Base-by-base conservation (phyloP, 2,329 filamentous ascomycete genomes). In the Exophiala calicioides region DNA sequence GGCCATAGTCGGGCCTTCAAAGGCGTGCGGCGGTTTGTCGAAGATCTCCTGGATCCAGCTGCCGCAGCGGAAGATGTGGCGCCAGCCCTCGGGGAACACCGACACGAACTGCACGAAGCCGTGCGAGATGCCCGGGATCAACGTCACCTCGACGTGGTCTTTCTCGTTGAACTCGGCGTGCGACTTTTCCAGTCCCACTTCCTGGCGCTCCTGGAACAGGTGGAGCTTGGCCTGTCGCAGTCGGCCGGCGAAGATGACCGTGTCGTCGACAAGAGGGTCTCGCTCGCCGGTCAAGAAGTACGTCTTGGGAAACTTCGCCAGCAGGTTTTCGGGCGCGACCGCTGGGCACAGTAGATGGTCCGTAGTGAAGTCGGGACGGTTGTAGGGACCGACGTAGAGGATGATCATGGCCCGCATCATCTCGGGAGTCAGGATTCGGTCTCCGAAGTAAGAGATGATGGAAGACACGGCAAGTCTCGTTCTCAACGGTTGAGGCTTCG, bases 321-420 rank as follows among this genome's bases (percentile, higher is more conserved):
- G 78, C 0, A 97, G 74, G 0, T 80, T 75, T 57, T 96, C 91
- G 0, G 93, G 93, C 0, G 93, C 90, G 0, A 96, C 79, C 1
- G 96, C 83, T 0, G 93, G 93, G 0, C 88, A 95, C 2, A 98
- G 80, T 0, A 95, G 79, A 64, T 90, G 96, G 66, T 98, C 91
- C 5, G 87, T 88, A 20, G 82, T 82, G 66, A 98, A 97, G 64
- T 97, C 90, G 0, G 93, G 93, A 1, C 90, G 85, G 65, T 93
- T 88, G 64, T 96, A 87, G 0, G 90, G 90, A 1, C 93, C 93
- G 44, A 98, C 87, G 65, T 98, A 98, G 3, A 98, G 76, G 56
- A 98, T 95, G 56, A 98, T 95, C 90, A 98, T 97, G 54, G 90
- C 89, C 23, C 93, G 86, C 86, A 97, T 96, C 89, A 97, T 95